Base-by-base conservation (phyloP, 257 asterid species). In the Fraxinus cuspidata region DNA sequence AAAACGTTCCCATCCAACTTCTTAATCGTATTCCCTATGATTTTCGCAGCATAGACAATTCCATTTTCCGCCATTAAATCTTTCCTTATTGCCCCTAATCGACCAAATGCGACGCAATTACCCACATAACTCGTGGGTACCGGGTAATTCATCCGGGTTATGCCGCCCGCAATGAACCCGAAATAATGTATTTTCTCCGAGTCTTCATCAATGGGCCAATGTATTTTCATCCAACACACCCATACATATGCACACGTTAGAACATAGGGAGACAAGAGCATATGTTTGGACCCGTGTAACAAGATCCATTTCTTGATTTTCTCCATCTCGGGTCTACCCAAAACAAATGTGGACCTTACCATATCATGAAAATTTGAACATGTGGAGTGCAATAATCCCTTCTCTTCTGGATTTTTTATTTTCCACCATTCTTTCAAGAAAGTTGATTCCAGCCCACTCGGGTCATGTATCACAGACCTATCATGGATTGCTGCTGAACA, bases 91-190 rank as follows among this genome's bases (percentile, higher is more conserved):
- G 81, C 80, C 0, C 40, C 40, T 0, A 82, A 37, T 2, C 80
- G 78, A 0, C 88, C 87, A 3, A 82, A 84, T 32, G 84, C 84
- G 5, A 87, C 86, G 7, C 83, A 84, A 11, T 87, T 87, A 4
- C 90, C 90, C 27, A 79, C 81, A 6, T 84, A 84, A 18, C 19
- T 79, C 6, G 21, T 51, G 0, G 87, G 88, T 0, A 87, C 83
- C 0, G 28, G 27, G 23, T 72, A 82, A 3, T 37, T 49, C 42
- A 82, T 34, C 19, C 90, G 82, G 32, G 83, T 82, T 40, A 84
- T 19, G 1, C 90, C 90, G 0, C 88, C 90, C 0, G 88, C 88
- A 1, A 82, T 74, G 67, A 84, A 84, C 8, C 88, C 90, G 69
- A 87, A 82, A 63, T 81, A 25, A 35, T 87, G 88, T 2, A 60